Conservation (phyloP, 345 rosid species). For the Leavenworthia alabamica region DNA sequence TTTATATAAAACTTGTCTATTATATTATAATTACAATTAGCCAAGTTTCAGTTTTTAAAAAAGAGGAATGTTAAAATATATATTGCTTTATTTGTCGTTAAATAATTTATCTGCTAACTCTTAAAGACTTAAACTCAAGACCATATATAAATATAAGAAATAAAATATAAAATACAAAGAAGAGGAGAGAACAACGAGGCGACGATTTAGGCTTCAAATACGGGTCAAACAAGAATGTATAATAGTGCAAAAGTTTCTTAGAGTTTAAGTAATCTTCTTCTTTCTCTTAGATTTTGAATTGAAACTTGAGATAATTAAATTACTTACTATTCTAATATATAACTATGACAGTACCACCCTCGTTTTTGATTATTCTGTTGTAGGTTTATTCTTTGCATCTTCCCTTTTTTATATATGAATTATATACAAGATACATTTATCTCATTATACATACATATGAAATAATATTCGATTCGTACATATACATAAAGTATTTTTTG, state of each 20-base stretch:
- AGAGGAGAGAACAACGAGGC: conserved; percentile 52
- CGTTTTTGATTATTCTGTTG: too few species aligned
- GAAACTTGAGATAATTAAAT: background rate
- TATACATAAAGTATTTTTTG: too few species aligned
- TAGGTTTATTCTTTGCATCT: too few species aligned
- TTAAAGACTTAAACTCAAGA: too few species aligned
- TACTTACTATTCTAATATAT: background rate
- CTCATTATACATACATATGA: too few species aligned
- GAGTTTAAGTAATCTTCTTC: conserved; percentile 46
- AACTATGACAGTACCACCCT: too few species aligned
- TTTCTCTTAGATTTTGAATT: conserved; percentile 14
- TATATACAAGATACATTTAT: too few species aligned
- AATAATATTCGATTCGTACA: background rate
- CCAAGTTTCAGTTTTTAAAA: too few species aligned
- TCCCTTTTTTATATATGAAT: too few species aligned
- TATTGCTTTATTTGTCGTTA: background rate
- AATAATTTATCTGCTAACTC: background rate
- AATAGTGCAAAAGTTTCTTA: conserved; percentile 38
- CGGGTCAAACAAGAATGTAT: conserved; percentile 81
- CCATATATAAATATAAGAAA: too few species aligned
- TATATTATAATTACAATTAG: too few species aligned
- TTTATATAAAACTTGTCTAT: background rate
- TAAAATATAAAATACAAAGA: conserved; percentile 1
- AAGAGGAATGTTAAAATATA: too few species aligned
- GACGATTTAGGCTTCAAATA: conserved; percentile 49